Evolutionary conservation across 2,329 filamentous ascomycete genomes (phyloP).

Genomic region (Curvularia sp.): DNA sequence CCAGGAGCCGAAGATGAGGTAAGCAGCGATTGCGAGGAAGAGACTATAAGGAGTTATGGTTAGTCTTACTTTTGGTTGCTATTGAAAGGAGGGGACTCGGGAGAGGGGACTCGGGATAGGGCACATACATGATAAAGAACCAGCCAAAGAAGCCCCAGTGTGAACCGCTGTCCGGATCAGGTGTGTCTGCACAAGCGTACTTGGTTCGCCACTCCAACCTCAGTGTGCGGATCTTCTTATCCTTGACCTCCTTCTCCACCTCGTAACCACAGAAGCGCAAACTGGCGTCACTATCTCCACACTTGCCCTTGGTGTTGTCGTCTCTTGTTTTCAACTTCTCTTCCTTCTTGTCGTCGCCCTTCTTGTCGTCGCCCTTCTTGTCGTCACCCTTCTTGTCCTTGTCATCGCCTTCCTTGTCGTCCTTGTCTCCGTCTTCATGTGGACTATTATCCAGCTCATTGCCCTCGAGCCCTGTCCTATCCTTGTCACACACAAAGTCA

Average conservation of each 20-base stretch:
- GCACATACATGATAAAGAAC: constrained; percentile 85
- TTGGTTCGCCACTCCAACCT: constrained; percentile 86
- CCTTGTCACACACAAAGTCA: constrained; percentile 81
- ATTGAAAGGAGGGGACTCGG: not conserved
- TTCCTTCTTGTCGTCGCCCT: constrained; percentile 54
- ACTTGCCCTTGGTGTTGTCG: constrained; percentile 47
- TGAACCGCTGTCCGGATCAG: constrained; percentile 56
- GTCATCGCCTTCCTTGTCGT: constrained; percentile 48
- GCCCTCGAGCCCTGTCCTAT: constrained; percentile 74
- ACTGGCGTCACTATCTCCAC: constrained; percentile 54
- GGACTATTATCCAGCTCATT: constrained; percentile 67
- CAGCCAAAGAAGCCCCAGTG: constrained; percentile 98
- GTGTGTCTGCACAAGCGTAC: constrained; percentile 70
- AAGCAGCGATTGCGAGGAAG: constrained; percentile 84
- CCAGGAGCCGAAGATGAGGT: constrained; percentile 98
- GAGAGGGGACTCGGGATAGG: not conserved
- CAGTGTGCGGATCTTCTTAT: constrained; percentile 66
- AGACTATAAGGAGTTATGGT: constrained; percentile 59
- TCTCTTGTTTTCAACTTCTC: constrained; percentile 31
- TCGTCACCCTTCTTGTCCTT: constrained; percentile 52
- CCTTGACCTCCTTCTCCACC: constrained; percentile 54
- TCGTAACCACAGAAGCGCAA: constrained; percentile 80
- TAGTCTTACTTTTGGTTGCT: not conserved
- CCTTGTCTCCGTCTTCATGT: constrained; percentile 58
- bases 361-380: constrained; percentile 20